Percentiles rank a stretch among this genome's conserved stretches.
These are phyloP conservation scores for Calonectria leucothoes DNA, from an alignment of 2,329 filamentous ascomycete species.

Conservation along the genomic window DNA sequence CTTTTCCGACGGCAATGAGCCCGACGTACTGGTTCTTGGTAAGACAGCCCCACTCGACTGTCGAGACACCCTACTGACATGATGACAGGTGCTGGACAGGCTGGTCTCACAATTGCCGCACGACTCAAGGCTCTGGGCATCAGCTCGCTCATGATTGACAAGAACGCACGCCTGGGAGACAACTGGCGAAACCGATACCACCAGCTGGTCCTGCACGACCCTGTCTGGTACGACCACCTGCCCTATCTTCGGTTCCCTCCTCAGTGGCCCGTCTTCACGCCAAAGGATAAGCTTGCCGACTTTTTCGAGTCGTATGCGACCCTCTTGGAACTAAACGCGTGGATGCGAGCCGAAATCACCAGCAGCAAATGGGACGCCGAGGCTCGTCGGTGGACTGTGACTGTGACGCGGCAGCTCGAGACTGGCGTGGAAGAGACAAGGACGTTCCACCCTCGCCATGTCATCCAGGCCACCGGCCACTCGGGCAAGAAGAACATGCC, in stretches of 20 bases:
- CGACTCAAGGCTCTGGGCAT: conserved; percentile 70
- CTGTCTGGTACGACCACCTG: conserved; percentile 71
- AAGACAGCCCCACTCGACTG: conserved; percentile 34
- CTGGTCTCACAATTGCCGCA: conserved; percentile 67
- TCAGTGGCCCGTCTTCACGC: conserved; percentile 76
- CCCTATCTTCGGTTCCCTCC: conserved; percentile 73
- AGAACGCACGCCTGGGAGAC: conserved; percentile 68
- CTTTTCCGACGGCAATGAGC: conserved; percentile 58
- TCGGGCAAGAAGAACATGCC: conserved; percentile 22
- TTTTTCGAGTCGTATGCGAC: conserved; percentile 75
- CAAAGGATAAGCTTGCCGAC: conserved; percentile 77
- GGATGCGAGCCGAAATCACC: conserved; percentile 63
- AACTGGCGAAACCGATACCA: conserved; percentile 74
- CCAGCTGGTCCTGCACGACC: conserved; percentile 76
- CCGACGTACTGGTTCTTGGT: conserved; percentile 72
- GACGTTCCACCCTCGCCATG: conserved; percentile 11
- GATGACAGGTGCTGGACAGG: conserved; percentile 66
- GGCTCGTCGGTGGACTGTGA: conserved; percentile 15
- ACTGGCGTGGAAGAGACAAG: conserved; percentile 7
- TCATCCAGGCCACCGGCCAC: conserved; percentile 21
- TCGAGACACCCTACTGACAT: not conserved
- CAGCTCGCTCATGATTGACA: conserved; percentile 67
- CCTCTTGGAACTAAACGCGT: conserved; percentile 75
- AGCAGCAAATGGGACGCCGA: conserved; percentile 12
- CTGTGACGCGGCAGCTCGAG: conserved; percentile 10